Evolutionary conservation across 768 basidiomycete genomes (phyloP).

Genomic region (Russula foetens): DNA sequence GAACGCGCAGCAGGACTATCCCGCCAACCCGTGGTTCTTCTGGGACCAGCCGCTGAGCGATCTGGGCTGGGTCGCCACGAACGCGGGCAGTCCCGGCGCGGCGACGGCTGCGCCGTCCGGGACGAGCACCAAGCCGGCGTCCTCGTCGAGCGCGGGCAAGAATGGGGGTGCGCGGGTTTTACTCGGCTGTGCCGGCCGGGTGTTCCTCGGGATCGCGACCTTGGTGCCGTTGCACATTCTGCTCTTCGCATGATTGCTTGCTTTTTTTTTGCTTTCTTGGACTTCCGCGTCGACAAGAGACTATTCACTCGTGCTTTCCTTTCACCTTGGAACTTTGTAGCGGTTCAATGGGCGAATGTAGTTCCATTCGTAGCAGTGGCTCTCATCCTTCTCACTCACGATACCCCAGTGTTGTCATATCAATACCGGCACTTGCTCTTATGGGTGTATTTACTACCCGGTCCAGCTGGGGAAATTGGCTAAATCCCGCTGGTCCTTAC

Average conservation of each 20-base stretch:
- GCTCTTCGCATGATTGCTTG: not conserved
- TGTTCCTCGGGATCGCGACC: not conserved
- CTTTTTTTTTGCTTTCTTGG: not conserved
- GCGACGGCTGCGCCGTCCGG: not conserved
- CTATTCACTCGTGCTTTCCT: too few species aligned
- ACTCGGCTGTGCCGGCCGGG: not conserved
- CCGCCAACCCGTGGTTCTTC: conserved; percentile 16
- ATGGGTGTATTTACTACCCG: too few species aligned
- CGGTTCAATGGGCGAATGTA: too few species aligned
- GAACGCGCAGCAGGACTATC: conserved; percentile 4
- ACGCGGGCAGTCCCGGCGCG: not conserved
- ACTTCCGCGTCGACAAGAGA: too few species aligned
- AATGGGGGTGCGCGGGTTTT: not conserved
- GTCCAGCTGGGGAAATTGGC: too few species aligned
- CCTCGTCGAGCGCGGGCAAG: not conserved
- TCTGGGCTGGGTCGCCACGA: conserved; percentile 1
- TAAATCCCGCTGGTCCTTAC: too few species aligned
- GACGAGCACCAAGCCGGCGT: not conserved
- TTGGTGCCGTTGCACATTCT: not conserved
- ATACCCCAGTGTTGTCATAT: too few species aligned
- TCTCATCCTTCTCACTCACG: too few species aligned
- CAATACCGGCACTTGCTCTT: too few species aligned
- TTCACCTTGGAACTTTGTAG: too few species aligned
- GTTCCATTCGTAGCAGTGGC: too few species aligned
- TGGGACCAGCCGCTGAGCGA: conserved; percentile 17